A percentile compares a stretch with the other conserved stretches of the same genome.
phyloP scores from a whole-genome alignment of 768 basidiomycete genomes.

The Boletus fagicola region DNA sequence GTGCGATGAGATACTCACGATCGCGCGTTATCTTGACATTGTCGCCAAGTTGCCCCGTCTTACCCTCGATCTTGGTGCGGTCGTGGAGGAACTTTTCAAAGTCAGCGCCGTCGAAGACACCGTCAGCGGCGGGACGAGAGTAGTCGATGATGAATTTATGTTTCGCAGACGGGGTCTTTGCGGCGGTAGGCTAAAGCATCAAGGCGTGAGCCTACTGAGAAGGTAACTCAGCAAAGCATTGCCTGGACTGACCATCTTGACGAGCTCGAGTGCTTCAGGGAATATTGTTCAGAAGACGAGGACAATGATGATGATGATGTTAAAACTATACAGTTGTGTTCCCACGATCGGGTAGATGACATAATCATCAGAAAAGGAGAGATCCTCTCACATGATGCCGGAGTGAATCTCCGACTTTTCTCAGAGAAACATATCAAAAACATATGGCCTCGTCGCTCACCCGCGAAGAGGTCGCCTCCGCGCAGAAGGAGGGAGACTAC shows the following conservation, averaged over 20 bases:
- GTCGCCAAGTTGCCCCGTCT: constrained; percentile 90
- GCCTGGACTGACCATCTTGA: constrained; percentile 74
- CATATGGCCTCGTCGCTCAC: constrained; percentile 41
- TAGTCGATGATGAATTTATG: constrained; percentile 86
- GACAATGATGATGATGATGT: constrained; percentile 16
- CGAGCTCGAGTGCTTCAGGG: constrained; percentile 1
- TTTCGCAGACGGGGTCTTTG: constrained; percentile 54
- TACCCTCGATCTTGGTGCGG: constrained; percentile 90
- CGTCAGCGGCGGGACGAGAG: constrained; percentile 72
- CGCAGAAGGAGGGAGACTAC: constrained; percentile 73
- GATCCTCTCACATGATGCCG: constrained; percentile 5
- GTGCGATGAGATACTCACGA: constrained; percentile 47
- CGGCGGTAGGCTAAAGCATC: constrained; percentile 51
- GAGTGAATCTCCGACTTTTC: constrained; percentile 18
- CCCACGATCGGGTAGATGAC: constrained; percentile 16
- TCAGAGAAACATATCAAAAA: neutral
- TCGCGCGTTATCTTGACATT: constrained; percentile 83
- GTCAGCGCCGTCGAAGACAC: constrained; percentile 59
- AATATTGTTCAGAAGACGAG: neutral
- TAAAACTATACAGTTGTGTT: constrained; percentile 53
- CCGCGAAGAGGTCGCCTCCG: constrained; percentile 68
- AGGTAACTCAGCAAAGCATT: constrained; percentile 86
- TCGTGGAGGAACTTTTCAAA: constrained; percentile 91
- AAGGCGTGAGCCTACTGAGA: constrained; percentile 86
- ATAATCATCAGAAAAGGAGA: constrained; percentile 15